phyloP scores from a whole-genome alignment of 768 basidiomycete species.

The Phylloporus scabripes region DNA sequence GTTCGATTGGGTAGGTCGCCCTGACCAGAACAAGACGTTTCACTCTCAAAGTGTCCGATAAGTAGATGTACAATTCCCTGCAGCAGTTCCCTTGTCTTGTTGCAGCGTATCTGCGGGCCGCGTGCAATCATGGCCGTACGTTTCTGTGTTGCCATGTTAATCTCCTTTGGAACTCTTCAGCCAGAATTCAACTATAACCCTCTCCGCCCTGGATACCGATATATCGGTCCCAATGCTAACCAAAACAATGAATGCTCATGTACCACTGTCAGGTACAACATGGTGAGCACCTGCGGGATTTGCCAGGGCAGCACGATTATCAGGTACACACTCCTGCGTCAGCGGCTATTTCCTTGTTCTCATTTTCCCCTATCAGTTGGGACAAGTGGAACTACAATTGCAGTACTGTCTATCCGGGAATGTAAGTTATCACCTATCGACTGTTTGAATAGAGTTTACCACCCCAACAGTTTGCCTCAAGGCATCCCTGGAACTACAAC shows the following conservation, averaged over 20 bases:
- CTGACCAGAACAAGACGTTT: not conserved
- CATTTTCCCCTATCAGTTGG: conserved; percentile 37
- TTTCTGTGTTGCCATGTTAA: conserved; percentile 2
- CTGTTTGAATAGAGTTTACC: not conserved
- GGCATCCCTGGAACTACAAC: conserved; percentile 42
- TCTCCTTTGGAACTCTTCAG: conserved; percentile 7
- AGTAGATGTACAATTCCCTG: conserved; percentile 38
- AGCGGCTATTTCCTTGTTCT: not conserved
- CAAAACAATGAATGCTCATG: conserved; percentile 41
- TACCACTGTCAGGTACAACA: conserved; percentile 50
- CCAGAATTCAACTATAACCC: conserved; percentile 36
- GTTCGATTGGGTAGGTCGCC: conserved; percentile 27
- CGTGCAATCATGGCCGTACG: conserved; percentile 40
- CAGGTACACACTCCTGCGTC: conserved; percentile 18
- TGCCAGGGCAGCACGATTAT: conserved; percentile 46
- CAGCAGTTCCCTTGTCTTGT: conserved; percentile 44
- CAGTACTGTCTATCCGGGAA: conserved; percentile 31
- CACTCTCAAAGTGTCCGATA: not conserved
- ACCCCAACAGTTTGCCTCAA: conserved; percentile 36
- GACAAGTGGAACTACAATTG: conserved; percentile 47
- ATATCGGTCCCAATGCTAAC: conserved; percentile 31
- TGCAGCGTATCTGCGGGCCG: conserved; percentile 39
- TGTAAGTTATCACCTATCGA: conserved; percentile 13
- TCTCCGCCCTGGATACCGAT: conserved; percentile 32
- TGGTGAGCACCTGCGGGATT: conserved; percentile 51